Percentiles rank a stretch among this genome's conserved stretches.
phyloP scores from a whole-genome alignment of 2,329 filamentous ascomycete genomes.

The Eutypa lata region DNA sequence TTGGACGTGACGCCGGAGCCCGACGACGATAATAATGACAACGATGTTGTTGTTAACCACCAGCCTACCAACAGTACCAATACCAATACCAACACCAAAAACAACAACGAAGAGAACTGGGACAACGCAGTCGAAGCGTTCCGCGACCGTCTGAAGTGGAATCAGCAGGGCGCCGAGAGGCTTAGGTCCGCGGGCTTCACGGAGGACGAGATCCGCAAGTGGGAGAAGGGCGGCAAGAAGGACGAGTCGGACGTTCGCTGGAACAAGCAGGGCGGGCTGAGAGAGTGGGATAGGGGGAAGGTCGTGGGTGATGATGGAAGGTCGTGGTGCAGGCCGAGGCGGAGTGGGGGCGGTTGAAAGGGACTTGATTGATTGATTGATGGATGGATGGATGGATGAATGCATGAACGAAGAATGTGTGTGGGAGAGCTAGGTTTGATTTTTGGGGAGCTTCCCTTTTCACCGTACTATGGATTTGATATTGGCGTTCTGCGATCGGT shows the following conservation, averaged over 20 bases:
- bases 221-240: constrained; percentile 62
- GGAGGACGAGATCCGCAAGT: constrained; percentile 69
- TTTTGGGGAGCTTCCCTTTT: too few species aligned
- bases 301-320: constrained; percentile 18
- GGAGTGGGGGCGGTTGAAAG: constrained; percentile 15
- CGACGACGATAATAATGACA: constrained; percentile 41
- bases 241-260: constrained; percentile 68
- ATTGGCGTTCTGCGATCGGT: too few species aligned
- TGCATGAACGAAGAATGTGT: too few species aligned
- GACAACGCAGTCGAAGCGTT: constrained; percentile 75
- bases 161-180: constrained; percentile 70
- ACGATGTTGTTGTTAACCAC: too few species aligned
- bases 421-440: too few species aligned
- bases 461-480: too few species aligned
- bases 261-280: constrained; percentile 63
- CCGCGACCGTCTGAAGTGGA: constrained; percentile 76
- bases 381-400: not conserved
- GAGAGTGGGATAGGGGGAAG: constrained; percentile 61
- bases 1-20: constrained; percentile 48
- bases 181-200: constrained; percentile 76
- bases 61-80: too few species aligned
- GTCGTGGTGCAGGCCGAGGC: constrained; percentile 8
- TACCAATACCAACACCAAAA: too few species aligned
- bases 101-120: constrained; percentile 53
- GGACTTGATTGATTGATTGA: not conserved